phyloP scores from a whole-genome alignment of 345 rosid genomes.

The Brassica carinata region DNA sequence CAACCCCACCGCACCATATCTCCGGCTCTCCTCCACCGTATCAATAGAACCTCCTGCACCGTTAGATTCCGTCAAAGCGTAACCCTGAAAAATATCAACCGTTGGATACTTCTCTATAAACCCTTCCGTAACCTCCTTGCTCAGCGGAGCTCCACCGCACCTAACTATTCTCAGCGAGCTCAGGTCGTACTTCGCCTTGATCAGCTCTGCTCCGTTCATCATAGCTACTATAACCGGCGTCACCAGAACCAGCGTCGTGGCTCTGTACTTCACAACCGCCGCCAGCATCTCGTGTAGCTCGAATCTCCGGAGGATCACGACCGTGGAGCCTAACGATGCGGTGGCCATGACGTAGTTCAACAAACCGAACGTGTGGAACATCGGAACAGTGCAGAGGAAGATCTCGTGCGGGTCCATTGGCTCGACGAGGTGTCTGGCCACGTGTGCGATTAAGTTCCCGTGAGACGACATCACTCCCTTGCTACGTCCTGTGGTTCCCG shows the following conservation, averaged over 20 bases:
- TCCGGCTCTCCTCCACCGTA: conserved; percentile 13
- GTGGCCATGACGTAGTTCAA: neutral
- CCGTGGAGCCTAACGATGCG: conserved; percentile 9
- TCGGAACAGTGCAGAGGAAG: conserved; percentile 48
- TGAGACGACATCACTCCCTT: conserved; percentile 83
- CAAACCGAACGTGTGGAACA: conserved; percentile 14
- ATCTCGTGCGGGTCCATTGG: conserved; percentile 50
- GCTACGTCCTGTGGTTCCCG: conserved; percentile 85
- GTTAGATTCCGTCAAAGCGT: neutral
- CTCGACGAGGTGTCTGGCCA: conserved; percentile 54
- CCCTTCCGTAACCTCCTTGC: neutral
- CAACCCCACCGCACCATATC: conserved; percentile 10
- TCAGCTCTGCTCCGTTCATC: neutral
- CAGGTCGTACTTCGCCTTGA: neutral
- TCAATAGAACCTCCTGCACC: neutral
- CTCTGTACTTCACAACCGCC: neutral
- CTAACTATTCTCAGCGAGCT: neutral
- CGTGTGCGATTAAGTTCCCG: conserved; percentile 66
- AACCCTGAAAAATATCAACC: neutral
- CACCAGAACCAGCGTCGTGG: neutral
- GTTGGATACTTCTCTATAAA: neutral
- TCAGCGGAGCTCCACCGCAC: neutral
- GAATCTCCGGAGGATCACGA: conserved; percentile 5
- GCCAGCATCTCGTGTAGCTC: conserved; percentile 11
- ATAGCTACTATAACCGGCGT: neutral